Percentiles rank a stretch among this genome's conserved stretches.
Conservation (phyloP, 208 protist genomes). For the Polymyxa betae region DNA sequence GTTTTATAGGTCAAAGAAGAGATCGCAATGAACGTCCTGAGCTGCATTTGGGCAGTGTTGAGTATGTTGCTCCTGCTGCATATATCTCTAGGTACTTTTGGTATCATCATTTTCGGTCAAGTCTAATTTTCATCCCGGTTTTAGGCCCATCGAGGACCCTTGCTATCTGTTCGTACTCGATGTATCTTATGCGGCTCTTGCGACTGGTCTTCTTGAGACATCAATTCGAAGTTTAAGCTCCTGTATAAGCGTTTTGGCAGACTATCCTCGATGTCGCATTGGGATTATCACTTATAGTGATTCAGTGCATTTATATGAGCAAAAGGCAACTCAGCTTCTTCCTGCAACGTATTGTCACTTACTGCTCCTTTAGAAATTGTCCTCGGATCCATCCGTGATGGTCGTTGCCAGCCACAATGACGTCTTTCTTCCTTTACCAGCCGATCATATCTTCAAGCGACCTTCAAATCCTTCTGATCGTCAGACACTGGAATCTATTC, state of each 20-base stretch:
- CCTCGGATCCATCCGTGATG: background rate
- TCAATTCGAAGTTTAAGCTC: background rate
- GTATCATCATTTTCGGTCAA: background rate
- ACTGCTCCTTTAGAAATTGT: background rate
- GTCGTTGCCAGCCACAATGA: background rate
- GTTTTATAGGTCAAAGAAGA: constrained; percentile 49
- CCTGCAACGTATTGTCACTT: background rate
- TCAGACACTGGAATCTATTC: background rate
- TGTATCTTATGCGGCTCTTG: background rate
- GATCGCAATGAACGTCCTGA: constrained; percentile 64
- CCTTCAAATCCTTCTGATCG: background rate
- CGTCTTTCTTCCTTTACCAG: constrained; percentile 32
- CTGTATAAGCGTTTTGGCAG: background rate
- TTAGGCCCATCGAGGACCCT: constrained; percentile 1
- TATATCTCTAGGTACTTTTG: constrained; percentile 15
- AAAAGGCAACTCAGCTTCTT: background rate
- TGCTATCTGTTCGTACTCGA: constrained; percentile 25
- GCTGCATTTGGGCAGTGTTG: constrained; percentile 62
- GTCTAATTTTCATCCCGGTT: background rate
- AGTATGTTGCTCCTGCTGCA: constrained; percentile 55
- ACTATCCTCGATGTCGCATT: background rate
- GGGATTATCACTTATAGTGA: constrained; percentile 33
- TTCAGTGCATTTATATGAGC: background rate
- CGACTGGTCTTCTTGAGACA: background rate
- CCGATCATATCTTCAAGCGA: background rate